phyloP scores from a whole-genome alignment of 164 flowering plant genomes.

The Magnolia changhungtana region DNA sequence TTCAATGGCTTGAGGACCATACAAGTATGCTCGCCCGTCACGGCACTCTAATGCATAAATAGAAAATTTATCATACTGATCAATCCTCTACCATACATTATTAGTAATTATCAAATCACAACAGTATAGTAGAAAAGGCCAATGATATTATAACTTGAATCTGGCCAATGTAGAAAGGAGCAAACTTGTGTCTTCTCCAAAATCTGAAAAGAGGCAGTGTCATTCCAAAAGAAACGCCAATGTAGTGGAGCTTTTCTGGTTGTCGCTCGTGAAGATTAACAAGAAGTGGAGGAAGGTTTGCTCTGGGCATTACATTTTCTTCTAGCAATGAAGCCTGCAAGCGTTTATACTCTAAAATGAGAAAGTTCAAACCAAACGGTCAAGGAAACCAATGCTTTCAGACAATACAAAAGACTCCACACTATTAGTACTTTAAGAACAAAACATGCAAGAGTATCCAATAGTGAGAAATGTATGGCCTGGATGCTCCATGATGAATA shows the following conservation, averaged over 20 bases:
- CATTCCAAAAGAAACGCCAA: slow-evolving; percentile 98
- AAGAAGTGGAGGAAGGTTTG: slow-evolving; percentile 78
- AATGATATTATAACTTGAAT: slow-evolving; percentile 52
- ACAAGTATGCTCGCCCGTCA: slow-evolving; percentile 96
- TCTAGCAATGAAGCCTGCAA: slow-evolving; percentile 78
- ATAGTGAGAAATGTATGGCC: neutral
- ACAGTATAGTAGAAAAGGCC: neutral
- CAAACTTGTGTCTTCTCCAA: slow-evolving; percentile 87
- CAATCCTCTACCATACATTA: slow-evolving; percentile 1
- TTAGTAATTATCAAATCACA: neutral
- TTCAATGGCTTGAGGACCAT: slow-evolving; percentile 83
- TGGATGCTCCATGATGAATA: neutral
- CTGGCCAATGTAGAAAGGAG: slow-evolving; percentile 83
- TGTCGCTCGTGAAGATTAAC: slow-evolving; percentile 78
- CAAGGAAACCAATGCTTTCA: slow-evolving; percentile 1
- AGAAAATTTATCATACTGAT: slow-evolving; percentile 12
- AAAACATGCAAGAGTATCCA: neutral
- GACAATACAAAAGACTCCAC: slow-evolving; percentile 2
- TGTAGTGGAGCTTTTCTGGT: slow-evolving; percentile 87
- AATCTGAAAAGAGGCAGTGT: slow-evolving; percentile 83
- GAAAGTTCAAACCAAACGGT: neutral
- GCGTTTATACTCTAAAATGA: neutral
- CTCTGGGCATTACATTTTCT: slow-evolving; percentile 75
- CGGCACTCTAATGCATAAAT: slow-evolving; percentile 51
- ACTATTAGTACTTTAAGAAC: neutral